Evolutionary conservation across 2,329 filamentous ascomycete species (phyloP).

Genomic region (Arthrobotrys sinensis): DNA sequence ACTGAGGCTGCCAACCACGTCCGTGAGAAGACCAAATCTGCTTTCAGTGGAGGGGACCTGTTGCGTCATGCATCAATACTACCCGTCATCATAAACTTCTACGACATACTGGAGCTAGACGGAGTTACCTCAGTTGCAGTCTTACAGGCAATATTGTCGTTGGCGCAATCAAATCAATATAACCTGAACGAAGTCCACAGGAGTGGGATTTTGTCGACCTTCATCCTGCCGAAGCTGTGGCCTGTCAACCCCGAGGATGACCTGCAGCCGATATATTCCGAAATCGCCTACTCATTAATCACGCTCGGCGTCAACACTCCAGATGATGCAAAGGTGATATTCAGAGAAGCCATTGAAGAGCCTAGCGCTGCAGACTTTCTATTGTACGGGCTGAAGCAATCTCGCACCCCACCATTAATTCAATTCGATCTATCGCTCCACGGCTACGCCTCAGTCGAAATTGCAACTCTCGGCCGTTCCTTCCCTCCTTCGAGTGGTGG

Average conservation of each 20-base stretch:
- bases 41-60: conserved; percentile 65
- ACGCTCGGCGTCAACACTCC: conserved; percentile 82
- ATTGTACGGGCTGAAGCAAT: conserved; percentile 80
- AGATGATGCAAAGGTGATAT: conserved; percentile 86
- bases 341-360: conserved; percentile 72
- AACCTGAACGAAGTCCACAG: conserved; percentile 81
- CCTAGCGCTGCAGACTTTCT: conserved; percentile 77
- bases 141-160: conserved; percentile 75
- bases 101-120: conserved; percentile 64
- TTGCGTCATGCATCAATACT: conserved; percentile 68
- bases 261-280: conserved; percentile 75
- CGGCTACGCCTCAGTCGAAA: conserved; percentile 90
- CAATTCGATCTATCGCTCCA: conserved; percentile 93
- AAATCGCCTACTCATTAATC: conserved; percentile 79
- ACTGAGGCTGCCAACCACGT: conserved; percentile 40
- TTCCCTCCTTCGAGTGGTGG: conserved; percentile 88
- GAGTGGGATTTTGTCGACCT: conserved; percentile 73
- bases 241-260: conserved; percentile 68
- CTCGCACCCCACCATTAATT: conserved; percentile 85
- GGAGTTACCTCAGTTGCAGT: conserved; percentile 74
- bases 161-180: conserved; percentile 76
- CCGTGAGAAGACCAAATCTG: conserved; percentile 63
- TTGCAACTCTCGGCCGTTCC: conserved; percentile 84
- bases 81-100: conserved; percentile 66
- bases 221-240: conserved; percentile 63